These are phyloP conservation scores for Lyophyllum semitale DNA, from an alignment of 768 basidiomycete genomes.

Conservation along the genomic window DNA sequence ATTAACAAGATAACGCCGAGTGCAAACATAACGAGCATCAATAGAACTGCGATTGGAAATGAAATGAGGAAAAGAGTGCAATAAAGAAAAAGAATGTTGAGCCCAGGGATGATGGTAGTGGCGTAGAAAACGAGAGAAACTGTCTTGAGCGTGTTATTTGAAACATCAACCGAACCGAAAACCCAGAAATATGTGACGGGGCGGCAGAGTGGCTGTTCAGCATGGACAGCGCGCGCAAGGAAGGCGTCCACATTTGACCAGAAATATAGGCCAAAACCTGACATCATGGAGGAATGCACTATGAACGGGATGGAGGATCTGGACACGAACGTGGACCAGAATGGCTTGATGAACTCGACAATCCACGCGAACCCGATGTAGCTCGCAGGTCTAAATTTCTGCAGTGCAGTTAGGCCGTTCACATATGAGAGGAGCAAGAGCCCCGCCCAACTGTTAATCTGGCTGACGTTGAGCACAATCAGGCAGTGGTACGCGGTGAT, in stretches of 20 bases:
- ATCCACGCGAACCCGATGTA: no score
- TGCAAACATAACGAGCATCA: no score
- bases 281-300: neutral
- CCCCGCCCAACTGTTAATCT: conserved; percentile 1
- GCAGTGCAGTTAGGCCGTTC: no score
- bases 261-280: neutral
- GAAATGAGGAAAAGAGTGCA: no score
- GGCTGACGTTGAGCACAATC: conserved; percentile 2
- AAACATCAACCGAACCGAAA: neutral
- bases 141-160: neutral
- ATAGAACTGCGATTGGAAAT: no score
- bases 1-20: no score
- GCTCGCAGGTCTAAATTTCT: no score
- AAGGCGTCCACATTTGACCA: neutral
- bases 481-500: conserved; percentile 2
- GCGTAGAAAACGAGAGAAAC: neutral
- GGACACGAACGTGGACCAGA: no score
- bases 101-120: neutral
- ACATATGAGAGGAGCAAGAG: no score
- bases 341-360: no score
- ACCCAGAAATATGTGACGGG: neutral
- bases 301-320: neutral
- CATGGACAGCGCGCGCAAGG: neutral
- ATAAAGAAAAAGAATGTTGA: no score
- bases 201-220: neutral